These are phyloP conservation scores for Fusarium subtropicale DNA, from an alignment of 2,329 filamentous ascomycete genomes.

Conservation along the genomic window DNA sequence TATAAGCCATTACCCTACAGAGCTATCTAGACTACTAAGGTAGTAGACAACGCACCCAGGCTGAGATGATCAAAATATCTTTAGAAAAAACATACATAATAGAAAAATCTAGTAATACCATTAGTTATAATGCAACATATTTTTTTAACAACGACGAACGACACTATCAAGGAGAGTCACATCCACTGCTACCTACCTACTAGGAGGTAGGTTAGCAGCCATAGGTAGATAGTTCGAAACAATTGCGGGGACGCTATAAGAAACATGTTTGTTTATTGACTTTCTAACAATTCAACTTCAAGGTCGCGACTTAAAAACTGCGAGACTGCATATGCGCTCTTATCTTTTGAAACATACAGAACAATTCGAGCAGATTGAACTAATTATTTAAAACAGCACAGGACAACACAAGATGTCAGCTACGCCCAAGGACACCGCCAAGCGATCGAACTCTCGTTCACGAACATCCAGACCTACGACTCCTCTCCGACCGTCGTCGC, in stretches of 20 bases:
- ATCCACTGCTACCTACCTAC: neutral
- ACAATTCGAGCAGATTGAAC: neutral
- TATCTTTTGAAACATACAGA: neutral
- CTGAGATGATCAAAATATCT: neutral
- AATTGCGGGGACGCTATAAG: constrained; percentile 34
- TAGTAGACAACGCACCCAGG: neutral
- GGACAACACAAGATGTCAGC: constrained; percentile 41
- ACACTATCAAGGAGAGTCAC: constrained; percentile 30
- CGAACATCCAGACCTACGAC: constrained; percentile 85
- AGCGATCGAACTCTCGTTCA: constrained; percentile 70
- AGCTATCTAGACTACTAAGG: neutral
- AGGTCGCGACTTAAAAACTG: constrained; percentile 5
- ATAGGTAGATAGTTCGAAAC: constrained; percentile 22
- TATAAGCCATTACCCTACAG: neutral
- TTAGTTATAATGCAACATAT: neutral
- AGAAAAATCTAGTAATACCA: neutral
- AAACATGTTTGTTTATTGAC: constrained; percentile 38
- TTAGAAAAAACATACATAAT: neutral
- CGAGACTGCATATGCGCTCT: neutral
- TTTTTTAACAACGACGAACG: neutral
- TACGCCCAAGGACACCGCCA: constrained; percentile 45
- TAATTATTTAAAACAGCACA: neutral
- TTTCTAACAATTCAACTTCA: constrained; percentile 24
- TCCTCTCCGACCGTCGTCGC: constrained; percentile 88
- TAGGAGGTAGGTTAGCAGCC: constrained; percentile 1